Base-by-base conservation (phyloP, 352 stramenopile genomes). In the Phytophthora sp. region DNA sequence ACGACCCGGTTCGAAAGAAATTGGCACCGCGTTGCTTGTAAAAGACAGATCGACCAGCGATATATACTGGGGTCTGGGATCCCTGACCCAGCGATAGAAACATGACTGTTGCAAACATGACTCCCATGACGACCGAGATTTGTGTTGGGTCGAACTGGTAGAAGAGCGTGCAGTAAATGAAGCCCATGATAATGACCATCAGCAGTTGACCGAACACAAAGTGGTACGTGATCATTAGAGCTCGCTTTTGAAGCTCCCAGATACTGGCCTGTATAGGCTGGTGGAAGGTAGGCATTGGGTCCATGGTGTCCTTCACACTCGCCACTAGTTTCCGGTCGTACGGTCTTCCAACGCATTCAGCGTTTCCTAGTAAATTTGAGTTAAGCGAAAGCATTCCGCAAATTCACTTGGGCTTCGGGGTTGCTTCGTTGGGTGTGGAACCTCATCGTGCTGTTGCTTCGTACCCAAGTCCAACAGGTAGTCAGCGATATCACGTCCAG, bases 11-110 rank as follows among this genome's bases (percentile, higher is more conserved):
- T 5, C 79, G 77, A 45, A 84, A 92, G 62, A 65, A 65, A 64
- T 94, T 93, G 24, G 74, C 70, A 17, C 86, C 77, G 5, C 72
- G 69, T 35, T 96, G 87, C 57, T 92, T 94, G 75, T 94, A 94
- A 66, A 90, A 96, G 9, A 88, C 43, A 0, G 50, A 66, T 9
- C 74, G 76, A 23, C 66, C 64, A 21, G 77, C 69, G 59, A 95
- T 84, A 43, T 94, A 86, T 24, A 73, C 75, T 6, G 82, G 65
- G 24, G 97, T 66, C 45, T 86, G 75, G 5, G 84, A 49, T 37
- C 88, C 86, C 17, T 79, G 74, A 17, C 83, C 81, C 35, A 96
- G 53, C 13, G 75, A 78, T 6, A 91, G 58, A 54, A 92, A 95
- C 61, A 97, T 84, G 41, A 88, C 74, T 35, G 67, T 76, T 30